phyloP scores from a whole-genome alignment of 2,329 filamentous ascomycete genomes.

The Pseudocercospora fuligena region DNA sequence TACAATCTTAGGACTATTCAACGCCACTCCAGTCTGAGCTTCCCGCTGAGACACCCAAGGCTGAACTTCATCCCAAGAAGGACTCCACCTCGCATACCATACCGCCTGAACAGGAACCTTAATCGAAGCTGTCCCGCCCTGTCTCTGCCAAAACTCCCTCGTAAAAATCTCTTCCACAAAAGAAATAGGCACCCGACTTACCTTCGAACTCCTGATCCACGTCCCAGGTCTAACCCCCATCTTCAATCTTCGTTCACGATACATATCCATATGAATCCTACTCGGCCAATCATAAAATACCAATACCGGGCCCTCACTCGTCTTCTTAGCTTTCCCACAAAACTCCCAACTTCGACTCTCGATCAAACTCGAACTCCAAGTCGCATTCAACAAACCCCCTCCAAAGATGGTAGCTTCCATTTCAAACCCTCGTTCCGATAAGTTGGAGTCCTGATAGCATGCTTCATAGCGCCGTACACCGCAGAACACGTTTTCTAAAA shows the following conservation, averaged over 20 bases:
- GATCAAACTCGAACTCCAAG: not conserved
- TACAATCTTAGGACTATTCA: not conserved
- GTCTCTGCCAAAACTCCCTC: not conserved
- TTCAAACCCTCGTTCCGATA: constrained; percentile 10
- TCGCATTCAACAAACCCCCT: not conserved
- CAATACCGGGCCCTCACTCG: not conserved
- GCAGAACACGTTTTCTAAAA: not conserved
- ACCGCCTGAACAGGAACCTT: not conserved
- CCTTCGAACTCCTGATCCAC: not conserved
- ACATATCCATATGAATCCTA: not conserved
- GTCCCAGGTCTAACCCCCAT: not conserved
- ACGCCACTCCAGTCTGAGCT: not conserved
- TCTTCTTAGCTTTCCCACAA: not conserved
- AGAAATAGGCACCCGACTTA: not conserved
- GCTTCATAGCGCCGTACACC: not conserved
- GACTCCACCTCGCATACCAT: not conserved
- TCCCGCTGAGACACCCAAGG: not conserved
- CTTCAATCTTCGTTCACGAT: not conserved
- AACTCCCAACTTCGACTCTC: not conserved
- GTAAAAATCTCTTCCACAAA: constrained; percentile 7
- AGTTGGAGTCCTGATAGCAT: constrained; percentile 1
- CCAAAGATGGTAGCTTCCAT: constrained; percentile 15
- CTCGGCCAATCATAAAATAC: not conserved
- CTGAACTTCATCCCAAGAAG: not conserved
- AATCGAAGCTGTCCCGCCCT: not conserved